Evolutionary conservation across 768 basidiomycete species (phyloP).

Genomic region (Cyathus striatus): DNA sequence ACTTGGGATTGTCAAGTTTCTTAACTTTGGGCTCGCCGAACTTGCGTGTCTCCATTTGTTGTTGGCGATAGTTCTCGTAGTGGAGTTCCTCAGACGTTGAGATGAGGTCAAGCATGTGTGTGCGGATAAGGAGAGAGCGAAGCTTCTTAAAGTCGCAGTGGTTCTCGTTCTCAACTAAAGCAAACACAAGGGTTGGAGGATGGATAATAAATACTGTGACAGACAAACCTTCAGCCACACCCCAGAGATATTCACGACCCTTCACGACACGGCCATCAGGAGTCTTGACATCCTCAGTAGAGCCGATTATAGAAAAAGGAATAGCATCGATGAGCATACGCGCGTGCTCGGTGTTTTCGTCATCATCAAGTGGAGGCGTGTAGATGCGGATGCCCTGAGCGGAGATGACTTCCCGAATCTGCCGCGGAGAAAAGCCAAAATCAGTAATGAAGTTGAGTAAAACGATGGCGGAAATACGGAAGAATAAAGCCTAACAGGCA

Average conservation of each 20-base stretch:
- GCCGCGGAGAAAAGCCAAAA: constrained; percentile 4
- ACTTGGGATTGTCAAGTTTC: constrained; percentile 99
- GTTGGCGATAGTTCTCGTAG: constrained; percentile 96
- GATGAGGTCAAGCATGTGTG: constrained; percentile 98
- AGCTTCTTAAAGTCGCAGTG: constrained; percentile 99
- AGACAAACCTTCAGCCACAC: constrained; percentile 90
- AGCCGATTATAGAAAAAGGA: constrained; percentile 98
- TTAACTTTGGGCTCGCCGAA: constrained; percentile 98
- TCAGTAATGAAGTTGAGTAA: constrained; percentile 8
- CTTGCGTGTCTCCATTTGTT: constrained; percentile 99
- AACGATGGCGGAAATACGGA: constrained; percentile 7
- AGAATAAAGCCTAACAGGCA: no score
- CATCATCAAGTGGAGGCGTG: constrained; percentile 91
- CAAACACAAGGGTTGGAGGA: not conserved
- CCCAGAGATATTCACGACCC: constrained; percentile 98
- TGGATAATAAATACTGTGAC: not conserved
- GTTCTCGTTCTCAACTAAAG: constrained; percentile 91
- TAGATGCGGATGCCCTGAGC: constrained; percentile 96
- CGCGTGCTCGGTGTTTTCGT: constrained; percentile 83
- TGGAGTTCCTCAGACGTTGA: constrained; percentile 93
- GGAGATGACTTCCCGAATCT: constrained; percentile 85
- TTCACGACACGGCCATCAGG: constrained; percentile 90
- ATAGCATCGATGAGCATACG: constrained; percentile 85
- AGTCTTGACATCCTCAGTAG: constrained; percentile 90
- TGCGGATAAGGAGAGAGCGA: constrained; percentile 90